Conservation (phyloP, 208 protist species). For the Trypanosoma theileri region DNA sequence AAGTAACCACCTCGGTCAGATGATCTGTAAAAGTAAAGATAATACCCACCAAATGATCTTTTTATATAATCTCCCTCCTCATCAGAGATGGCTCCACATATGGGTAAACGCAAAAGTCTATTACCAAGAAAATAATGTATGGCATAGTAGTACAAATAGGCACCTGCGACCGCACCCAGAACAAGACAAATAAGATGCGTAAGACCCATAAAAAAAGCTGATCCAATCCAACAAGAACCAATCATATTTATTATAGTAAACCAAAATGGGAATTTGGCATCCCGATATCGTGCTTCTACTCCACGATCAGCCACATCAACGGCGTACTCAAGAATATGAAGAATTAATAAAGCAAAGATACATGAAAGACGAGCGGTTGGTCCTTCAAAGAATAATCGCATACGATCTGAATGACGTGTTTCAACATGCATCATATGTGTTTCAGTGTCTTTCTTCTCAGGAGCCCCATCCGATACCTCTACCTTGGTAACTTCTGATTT, state of each 20-base stretch:
- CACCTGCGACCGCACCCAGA: constrained; percentile 15
- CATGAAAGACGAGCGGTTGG: constrained; percentile 28
- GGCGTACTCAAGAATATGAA: constrained; percentile 34
- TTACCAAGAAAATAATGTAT: constrained; percentile 23
- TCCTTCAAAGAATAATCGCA: constrained; percentile 29
- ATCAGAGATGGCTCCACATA: constrained; percentile 33
- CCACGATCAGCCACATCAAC: constrained; percentile 26
- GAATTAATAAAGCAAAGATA: constrained; percentile 23
- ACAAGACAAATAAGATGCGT: constrained; percentile 27
- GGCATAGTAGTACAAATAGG: constrained; percentile 18
- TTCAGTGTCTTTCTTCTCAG: background rate
- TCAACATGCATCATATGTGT: background rate
- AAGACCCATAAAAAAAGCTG: constrained; percentile 49
- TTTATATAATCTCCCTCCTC: constrained; percentile 23
- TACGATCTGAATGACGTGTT: constrained; percentile 20
- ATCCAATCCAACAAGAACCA: constrained; percentile 28
- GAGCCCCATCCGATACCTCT: background rate
- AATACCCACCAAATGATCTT: constrained; percentile 26
- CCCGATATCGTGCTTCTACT: constrained; percentile 11
- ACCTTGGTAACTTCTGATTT: no score
- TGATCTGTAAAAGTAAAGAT: constrained; percentile 22
- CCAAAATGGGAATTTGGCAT: constrained; percentile 31
- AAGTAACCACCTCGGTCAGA: constrained; percentile 26
- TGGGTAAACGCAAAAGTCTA: constrained; percentile 33
- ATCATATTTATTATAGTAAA: constrained; percentile 32